Evolutionary conservation across 306 rosid species (phyloP).

Genomic region (Cotoneaster glaucophyllus): DNA sequence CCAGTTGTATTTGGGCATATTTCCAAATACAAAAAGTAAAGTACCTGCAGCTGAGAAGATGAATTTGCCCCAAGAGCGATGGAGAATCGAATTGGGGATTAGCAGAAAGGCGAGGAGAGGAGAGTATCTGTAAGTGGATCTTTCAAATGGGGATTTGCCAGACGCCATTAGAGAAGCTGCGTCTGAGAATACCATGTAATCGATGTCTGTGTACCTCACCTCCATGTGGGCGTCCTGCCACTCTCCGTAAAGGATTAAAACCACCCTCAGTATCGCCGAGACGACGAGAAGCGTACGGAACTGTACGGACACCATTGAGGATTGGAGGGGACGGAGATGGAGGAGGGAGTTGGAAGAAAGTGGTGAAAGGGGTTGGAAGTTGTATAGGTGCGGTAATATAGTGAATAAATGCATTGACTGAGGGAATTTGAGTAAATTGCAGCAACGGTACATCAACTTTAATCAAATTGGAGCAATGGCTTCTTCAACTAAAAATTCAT

Average conservation of each 20-base stretch:
- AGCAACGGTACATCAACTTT: no score
- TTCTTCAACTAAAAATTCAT: no score
- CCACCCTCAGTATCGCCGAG: slow-evolving; percentile 59
- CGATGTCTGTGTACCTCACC: slow-evolving; percentile 82
- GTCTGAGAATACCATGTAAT: slow-evolving; percentile 83
- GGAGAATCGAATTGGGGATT: slow-evolving; percentile 59
- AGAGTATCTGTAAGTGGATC: slow-evolving; percentile 86
- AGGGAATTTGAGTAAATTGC: no score
- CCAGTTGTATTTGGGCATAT: no score
- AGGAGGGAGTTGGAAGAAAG: neutral
- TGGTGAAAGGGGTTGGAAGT: neutral
- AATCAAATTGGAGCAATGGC: no score
- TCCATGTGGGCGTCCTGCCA: slow-evolving; percentile 96
- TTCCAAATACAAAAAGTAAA: neutral
- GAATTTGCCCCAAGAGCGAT: slow-evolving; percentile 81
- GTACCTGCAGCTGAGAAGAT: slow-evolving; percentile 86
- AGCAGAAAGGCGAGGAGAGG: slow-evolving; percentile 82
- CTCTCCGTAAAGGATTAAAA: slow-evolving; percentile 70
- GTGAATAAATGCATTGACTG: neutral
- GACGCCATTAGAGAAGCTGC: slow-evolving; percentile 76
- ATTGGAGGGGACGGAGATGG: neutral
- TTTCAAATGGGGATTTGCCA: slow-evolving; percentile 72
- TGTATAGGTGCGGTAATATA: neutral
- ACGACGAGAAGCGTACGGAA: slow-evolving; percentile 33
- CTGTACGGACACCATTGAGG: slow-evolving; percentile 31